These are phyloP conservation scores for Bruguiera sexangula DNA, from an alignment of 345 rosid genomes.

Conservation along the genomic window DNA sequence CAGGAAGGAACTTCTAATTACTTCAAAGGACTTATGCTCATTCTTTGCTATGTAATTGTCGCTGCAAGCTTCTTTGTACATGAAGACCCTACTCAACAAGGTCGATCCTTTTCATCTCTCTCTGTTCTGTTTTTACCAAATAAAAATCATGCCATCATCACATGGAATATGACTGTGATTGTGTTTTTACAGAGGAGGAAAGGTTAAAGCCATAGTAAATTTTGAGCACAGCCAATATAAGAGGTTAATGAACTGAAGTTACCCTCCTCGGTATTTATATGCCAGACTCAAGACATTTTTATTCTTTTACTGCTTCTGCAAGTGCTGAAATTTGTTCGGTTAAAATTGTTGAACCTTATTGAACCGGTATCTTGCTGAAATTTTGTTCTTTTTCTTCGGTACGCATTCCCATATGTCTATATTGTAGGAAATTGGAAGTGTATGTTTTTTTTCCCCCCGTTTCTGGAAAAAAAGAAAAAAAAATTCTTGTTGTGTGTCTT, in stretches of 20 bases:
- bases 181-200: slow-evolving; percentile 26
- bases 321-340: slow-evolving; percentile 6
- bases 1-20: slow-evolving; percentile 87
- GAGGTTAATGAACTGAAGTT: slow-evolving; percentile 7
- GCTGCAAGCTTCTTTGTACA: slow-evolving; percentile 86
- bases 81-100: slow-evolving; percentile 35
- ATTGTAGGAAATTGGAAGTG: slow-evolving; percentile 4
- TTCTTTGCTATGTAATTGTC: slow-evolving; percentile 70
- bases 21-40: slow-evolving; percentile 79
- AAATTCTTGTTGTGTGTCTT: not conserved
- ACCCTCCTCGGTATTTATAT: slow-evolving; percentile 19
- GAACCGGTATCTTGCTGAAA: slow-evolving; percentile 7
- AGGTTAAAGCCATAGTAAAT: slow-evolving; percentile 14
- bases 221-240: slow-evolving; percentile 1
- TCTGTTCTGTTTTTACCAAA: not conserved
- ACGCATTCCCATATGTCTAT: not conserved
- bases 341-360: not conserved
- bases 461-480: no score
- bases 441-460: no score
- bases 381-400: slow-evolving; percentile 12
- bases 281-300: not conserved
- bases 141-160: not conserved
- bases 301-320: not conserved
- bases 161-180: slow-evolving; percentile 3
- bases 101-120: not conserved